Conservation (phyloP, 2,329 filamentous ascomycete species). For the Fonsecaea pugnacius region DNA sequence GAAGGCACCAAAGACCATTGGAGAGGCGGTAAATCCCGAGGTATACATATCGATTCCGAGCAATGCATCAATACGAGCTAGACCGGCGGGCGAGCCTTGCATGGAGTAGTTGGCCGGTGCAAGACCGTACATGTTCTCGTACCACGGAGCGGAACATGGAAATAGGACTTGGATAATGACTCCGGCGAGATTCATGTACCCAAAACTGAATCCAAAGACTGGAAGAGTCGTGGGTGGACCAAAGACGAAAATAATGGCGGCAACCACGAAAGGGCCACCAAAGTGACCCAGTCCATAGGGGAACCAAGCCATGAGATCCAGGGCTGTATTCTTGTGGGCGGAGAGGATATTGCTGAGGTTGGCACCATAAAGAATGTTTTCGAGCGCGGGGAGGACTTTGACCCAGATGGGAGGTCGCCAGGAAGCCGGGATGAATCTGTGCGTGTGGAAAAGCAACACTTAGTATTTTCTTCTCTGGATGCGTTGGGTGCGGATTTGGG, state of each 20-base stretch:
- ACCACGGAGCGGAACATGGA: constrained; percentile 95
- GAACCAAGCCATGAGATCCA: constrained; percentile 89
- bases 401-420: constrained; percentile 95
- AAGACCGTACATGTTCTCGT: constrained; percentile 88
- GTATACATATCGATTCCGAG: constrained; percentile 92
- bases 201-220: constrained; percentile 83
- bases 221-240: constrained; percentile 82
- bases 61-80: constrained; percentile 86
- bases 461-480: constrained; percentile 8
- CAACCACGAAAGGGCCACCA: constrained; percentile 78
- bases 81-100: constrained; percentile 82
- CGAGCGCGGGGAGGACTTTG: constrained; percentile 86
- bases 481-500: not conserved
- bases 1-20: constrained; percentile 92
- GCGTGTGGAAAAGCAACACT: constrained; percentile 5
- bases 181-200: constrained; percentile 87
- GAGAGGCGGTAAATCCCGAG: constrained; percentile 85
- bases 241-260: constrained; percentile 81
- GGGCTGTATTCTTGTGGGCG: constrained; percentile 78
- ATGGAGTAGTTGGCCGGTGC: constrained; percentile 93
- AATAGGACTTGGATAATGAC: constrained; percentile 88
- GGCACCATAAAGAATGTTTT: constrained; percentile 95
- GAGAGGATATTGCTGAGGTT: constrained; percentile 96
- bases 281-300: constrained; percentile 93
- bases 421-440: constrained; percentile 83